Evolutionary conservation across 2,329 filamentous ascomycete genomes (phyloP), one percentile per base, ranked within the genome.

Genomic region (Trichoderma sp.): DNA sequence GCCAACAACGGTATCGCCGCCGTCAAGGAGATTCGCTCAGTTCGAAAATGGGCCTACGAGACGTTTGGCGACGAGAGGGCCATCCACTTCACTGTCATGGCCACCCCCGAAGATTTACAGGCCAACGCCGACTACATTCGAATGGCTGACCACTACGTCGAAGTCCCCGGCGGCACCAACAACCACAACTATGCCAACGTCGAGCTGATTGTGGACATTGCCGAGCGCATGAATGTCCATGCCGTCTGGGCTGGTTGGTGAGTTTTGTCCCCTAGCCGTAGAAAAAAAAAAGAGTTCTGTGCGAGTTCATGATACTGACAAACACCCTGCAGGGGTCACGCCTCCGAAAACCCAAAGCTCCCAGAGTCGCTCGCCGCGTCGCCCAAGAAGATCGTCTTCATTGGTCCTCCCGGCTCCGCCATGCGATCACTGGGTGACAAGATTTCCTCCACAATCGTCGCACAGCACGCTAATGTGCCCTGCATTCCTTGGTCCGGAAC

Each of bases 131-230:
- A 99, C 83, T 99, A 99, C 84, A 99, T 99, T 80, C 90, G 96
- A 80, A 98, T 99, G 96, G 96, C 96, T 40, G 96, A 99, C 83
- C 93, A 97, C 87, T 99, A 99, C 81, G 96, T 99, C 76, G 96
- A 99, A 84, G 95, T 99, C 71, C 96, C 96, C 40, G 96, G 96
- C 78, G 96, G 96, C 79, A 99, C 96, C 72, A 99, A 99, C 86
- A 99, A 99, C 88, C 97, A 99, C 90, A 99, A 99, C 83, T 99
- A 99, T 83, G 96, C 96, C 83, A 99, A 99, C 80, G 96, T 99
- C 71, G 96, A 99, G 85, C 87, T 99, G 79, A 99, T 99, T 81
- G 96, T 99, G 74, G 96, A 99, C 84, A 90, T 99, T 79, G 96
- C 96, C 31, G 96, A 99, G 87, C 93, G 96, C 72, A 98, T 97